Conservation (phyloP, 192 early-diverging fungal genomes). For the Coemansia sp. region DNA sequence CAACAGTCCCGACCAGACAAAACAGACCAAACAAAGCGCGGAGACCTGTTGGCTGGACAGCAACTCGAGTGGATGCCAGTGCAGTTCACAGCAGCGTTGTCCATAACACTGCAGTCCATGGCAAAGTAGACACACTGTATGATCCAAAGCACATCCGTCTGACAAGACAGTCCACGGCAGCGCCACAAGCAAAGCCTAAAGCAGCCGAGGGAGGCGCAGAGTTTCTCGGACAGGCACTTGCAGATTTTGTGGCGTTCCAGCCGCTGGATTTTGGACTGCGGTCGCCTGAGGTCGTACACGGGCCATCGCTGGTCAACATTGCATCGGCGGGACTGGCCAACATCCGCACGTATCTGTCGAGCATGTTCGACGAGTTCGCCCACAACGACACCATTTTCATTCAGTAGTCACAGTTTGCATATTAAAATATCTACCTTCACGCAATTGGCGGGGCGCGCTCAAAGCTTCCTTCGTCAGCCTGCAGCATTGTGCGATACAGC, state of each 20-base stretch:
- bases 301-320: neutral
- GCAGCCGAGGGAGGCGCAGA: slow-evolving; percentile 21
- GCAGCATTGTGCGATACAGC: slow-evolving; percentile 53
- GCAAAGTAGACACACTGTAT: neutral
- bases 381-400: slow-evolving; percentile 25
- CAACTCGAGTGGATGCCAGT: neutral
- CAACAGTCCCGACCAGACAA: neutral
- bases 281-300: neutral
- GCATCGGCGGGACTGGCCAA: neutral
- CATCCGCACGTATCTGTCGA: slow-evolving; percentile 26
- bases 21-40: neutral
- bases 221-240: slow-evolving; percentile 34
- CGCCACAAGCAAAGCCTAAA: neutral
- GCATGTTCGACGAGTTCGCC: slow-evolving; percentile 29
- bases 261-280: slow-evolving; percentile 33
- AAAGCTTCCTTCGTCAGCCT: slow-evolving; percentile 7
- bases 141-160: neutral
- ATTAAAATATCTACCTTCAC: neutral
- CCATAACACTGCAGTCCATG: neutral
- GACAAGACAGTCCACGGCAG: neutral
- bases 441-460: neutral
- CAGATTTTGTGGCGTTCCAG: slow-evolving; percentile 44
- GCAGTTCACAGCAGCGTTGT: neutral
- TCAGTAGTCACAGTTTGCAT: slow-evolving; percentile 13
- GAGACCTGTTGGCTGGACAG: slow-evolving; percentile 1